Conservation (phyloP, 768 basidiomycete species). For the Auriscalpium orientale region DNA sequence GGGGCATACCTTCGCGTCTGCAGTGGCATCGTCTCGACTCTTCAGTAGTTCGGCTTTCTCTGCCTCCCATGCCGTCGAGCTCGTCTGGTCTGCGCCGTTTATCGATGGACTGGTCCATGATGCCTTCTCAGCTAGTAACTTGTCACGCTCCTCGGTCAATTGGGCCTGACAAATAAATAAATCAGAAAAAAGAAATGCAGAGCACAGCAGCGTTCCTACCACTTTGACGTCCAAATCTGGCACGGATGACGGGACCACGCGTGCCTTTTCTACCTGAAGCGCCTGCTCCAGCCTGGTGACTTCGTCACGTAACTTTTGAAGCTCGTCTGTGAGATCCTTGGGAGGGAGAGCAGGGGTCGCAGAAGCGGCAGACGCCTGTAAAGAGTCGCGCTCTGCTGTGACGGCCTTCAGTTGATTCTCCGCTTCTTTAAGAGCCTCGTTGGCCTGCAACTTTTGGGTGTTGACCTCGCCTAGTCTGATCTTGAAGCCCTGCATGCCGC, state of each 20-base stretch:
- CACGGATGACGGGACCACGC: not conserved
- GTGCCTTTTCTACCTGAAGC: slow-evolving; percentile 30
- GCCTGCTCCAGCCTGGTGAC: slow-evolving; percentile 31
- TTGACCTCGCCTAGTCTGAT: slow-evolving; percentile 9
- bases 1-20: slow-evolving; percentile 46
- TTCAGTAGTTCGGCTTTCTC: slow-evolving; percentile 55
- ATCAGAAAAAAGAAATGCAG: not conserved
- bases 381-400: slow-evolving; percentile 19
- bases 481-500: slow-evolving; percentile 13
- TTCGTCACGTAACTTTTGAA: slow-evolving; percentile 26
- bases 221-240: too few relatives aligned
- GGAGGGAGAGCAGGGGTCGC: slow-evolving; percentile 3
- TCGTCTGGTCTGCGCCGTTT: slow-evolving; percentile 22
- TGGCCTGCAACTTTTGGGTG: slow-evolving; percentile 10
- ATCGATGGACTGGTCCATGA: slow-evolving; percentile 27
- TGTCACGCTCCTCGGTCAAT: slow-evolving; percentile 54
- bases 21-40: slow-evolving; percentile 51
- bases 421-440: slow-evolving; percentile 12
- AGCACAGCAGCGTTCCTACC: too few relatives aligned
- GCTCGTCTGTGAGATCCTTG: slow-evolving; percentile 16
- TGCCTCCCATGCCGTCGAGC: slow-evolving; percentile 38
- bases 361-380: slow-evolving; percentile 28
- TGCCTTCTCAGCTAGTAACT: slow-evolving; percentile 53
- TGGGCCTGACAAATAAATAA: slow-evolving; percentile 31
- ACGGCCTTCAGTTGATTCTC: slow-evolving; percentile 17